Conservation (phyloP, 1,139 yeast genomes). For the Kurtzmaniella quercitrusa region DNA sequence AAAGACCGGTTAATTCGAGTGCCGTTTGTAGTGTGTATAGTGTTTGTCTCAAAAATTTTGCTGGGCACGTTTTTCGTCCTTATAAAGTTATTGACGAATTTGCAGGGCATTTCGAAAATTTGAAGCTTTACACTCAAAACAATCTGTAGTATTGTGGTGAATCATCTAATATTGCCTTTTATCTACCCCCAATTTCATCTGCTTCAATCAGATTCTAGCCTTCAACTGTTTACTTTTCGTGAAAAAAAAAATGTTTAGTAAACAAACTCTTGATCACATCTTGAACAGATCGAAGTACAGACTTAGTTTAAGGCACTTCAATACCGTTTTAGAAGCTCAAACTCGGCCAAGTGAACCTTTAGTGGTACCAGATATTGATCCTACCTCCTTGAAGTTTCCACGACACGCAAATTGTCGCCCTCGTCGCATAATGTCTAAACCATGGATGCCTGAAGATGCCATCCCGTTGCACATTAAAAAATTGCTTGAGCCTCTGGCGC, state of each 20-base stretch:
- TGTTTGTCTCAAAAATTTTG: background rate
- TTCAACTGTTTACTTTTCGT: background rate
- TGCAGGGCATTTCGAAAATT: no score
- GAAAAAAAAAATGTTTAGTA: background rate
- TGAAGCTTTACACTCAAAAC: no score
- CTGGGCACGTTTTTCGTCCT: background rate
- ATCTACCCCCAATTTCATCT: no score
- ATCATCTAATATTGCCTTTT: no score
- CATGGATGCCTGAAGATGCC: conserved; percentile 59
- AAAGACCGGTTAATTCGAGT: conserved; percentile 3
- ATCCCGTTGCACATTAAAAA: conserved; percentile 50
- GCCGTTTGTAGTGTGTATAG: conserved; percentile 1
- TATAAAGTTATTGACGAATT: no score
- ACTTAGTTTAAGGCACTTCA: background rate
- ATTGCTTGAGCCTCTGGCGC: conserved; percentile 29
- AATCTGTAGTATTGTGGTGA: no score
- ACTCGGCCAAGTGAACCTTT: background rate
- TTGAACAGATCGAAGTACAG: background rate
- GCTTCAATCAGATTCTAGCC: no score
- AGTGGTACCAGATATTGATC: background rate
- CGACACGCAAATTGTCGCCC: background rate
- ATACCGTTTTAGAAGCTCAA: background rate
- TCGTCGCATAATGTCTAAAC: background rate
- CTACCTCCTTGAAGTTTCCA: background rate
- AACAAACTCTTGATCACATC: background rate